Evolutionary conservation across 2,329 filamentous ascomycete species (phyloP).

Genomic region (Ceratocystis smalleyi): DNA sequence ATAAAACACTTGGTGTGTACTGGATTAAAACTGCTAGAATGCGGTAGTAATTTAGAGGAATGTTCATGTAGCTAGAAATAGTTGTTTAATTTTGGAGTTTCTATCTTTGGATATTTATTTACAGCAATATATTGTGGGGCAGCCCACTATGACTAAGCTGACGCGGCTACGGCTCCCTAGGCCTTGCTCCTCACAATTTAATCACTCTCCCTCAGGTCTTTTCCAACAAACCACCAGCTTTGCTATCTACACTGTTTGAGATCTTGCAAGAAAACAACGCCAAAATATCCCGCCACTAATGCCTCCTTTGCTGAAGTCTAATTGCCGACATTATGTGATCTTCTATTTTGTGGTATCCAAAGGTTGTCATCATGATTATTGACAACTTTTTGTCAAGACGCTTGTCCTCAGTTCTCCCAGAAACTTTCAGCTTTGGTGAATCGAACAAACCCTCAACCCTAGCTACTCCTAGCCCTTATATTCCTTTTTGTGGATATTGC

Average conservation of each 20-base stretch:
- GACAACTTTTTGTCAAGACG: background rate
- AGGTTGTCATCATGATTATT: background rate
- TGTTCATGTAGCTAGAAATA: background rate
- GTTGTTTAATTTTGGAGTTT: background rate
- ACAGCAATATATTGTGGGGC: background rate
- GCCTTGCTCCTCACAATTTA: too few relatives aligned
- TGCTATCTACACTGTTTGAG: too few relatives aligned
- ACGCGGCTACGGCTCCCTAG: background rate
- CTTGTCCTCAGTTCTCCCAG: background rate
- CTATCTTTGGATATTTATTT: conserved; percentile 2
- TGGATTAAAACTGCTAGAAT: too few relatives aligned
- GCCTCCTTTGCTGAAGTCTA: too few relatives aligned
- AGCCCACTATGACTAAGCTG: background rate
- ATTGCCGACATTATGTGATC: too few relatives aligned
- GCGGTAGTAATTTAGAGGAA: background rate
- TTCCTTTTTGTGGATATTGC: conserved; percentile 1
- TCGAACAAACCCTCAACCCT: conserved; percentile 13
- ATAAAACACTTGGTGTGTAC: background rate
- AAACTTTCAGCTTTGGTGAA: too few relatives aligned
- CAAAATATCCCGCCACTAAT: too few relatives aligned
- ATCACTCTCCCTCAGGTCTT: too few relatives aligned
- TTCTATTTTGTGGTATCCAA: background rate
- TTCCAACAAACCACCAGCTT: too few relatives aligned
- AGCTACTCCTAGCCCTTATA: conserved; percentile 4
- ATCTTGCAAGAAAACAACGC: too few relatives aligned